These are phyloP conservation scores for Oenanthe sinensis DNA, from an alignment of 129 eudicot genomes.

Conservation along the genomic window DNA sequence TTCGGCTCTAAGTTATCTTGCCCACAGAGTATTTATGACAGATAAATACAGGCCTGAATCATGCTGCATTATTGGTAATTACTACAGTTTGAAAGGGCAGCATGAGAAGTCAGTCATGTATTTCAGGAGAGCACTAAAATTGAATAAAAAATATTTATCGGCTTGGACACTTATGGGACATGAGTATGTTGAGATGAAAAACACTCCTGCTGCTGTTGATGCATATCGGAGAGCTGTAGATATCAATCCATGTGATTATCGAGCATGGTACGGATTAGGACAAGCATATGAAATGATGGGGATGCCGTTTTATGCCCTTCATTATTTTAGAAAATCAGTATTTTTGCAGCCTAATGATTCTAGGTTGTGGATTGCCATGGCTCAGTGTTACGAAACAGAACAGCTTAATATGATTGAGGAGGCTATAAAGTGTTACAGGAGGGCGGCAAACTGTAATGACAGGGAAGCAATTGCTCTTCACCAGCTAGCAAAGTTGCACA, in stretches of 20 bases:
- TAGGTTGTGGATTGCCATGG: slow-evolving; percentile 90
- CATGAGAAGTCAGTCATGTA: slow-evolving; percentile 88
- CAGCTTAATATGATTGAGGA: slow-evolving; percentile 73
- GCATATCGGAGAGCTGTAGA: slow-evolving; percentile 90
- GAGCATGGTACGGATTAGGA: slow-evolving; percentile 97
- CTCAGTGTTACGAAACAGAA: slow-evolving; percentile 82
- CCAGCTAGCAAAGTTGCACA: slow-evolving; percentile 66
- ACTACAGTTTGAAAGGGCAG: slow-evolving; percentile 88
- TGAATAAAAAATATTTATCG: slow-evolving; percentile 76
- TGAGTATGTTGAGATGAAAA: slow-evolving; percentile 90
- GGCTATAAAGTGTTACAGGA: slow-evolving; percentile 83
- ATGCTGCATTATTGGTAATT: slow-evolving; percentile 89
- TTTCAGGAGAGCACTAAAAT: slow-evolving; percentile 74
- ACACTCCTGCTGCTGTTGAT: slow-evolving; percentile 83
- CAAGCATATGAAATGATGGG: slow-evolving; percentile 98
- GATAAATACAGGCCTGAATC: slow-evolving; percentile 96
- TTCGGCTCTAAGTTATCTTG: slow-evolving; percentile 84
- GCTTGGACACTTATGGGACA: slow-evolving; percentile 98
- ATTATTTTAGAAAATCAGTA: slow-evolving; percentile 74
- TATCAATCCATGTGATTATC: slow-evolving; percentile 74
- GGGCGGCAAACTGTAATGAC: slow-evolving; percentile 83
- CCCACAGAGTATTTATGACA: slow-evolving; percentile 72
- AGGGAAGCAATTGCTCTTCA: slow-evolving; percentile 87
- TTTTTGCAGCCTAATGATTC: slow-evolving; percentile 89
- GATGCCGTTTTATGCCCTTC: slow-evolving; percentile 84